phyloP scores from a whole-genome alignment of 1,284 basidiomycete species.

The Anthracocystis walkeri region DNA sequence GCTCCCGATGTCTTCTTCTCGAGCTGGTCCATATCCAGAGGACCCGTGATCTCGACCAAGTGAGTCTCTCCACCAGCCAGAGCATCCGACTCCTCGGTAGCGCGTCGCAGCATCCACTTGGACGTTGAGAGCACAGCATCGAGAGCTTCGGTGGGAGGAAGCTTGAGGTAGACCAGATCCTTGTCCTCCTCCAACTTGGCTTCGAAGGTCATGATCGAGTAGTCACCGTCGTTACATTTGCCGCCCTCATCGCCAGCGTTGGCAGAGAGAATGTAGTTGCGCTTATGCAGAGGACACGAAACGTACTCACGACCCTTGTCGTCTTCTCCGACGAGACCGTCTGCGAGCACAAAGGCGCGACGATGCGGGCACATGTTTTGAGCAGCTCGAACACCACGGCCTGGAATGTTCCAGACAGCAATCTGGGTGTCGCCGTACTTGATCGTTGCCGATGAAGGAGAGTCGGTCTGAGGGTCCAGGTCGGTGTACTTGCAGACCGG shows the following conservation, averaged over 20 bases:
- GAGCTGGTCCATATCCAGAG: conserved; percentile 38
- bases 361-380: conserved; percentile 79
- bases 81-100: conserved; percentile 59
- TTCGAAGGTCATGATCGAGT: conserved; percentile 77
- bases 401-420: conserved; percentile 77
- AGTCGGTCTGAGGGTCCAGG: conserved; percentile 73
- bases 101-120: conserved; percentile 74
- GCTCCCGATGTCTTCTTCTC: conserved; percentile 4
- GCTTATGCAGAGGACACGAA: conserved; percentile 78
- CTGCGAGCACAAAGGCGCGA: conserved; percentile 79
- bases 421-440: conserved; percentile 80
- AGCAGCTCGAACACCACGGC: conserved; percentile 76
- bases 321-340: conserved; percentile 73
- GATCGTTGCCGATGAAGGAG: conserved; percentile 74
- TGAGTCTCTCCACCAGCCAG: conserved; percentile 48
- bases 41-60: conserved; percentile 52
- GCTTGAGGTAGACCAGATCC: conserved; percentile 72
- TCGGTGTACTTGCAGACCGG: conserved; percentile 74
- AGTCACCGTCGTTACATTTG: conserved; percentile 77
- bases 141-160: conserved; percentile 75
- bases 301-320: conserved; percentile 56
- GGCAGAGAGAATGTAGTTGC: conserved; percentile 75
- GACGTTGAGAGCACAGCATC: conserved; percentile 77
- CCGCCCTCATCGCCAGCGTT: conserved; percentile 72
- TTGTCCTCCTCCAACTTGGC: conserved; percentile 73